These are phyloP conservation scores for Podospora appendiculata DNA, from an alignment of 495 filamentous ascomycete species.

Conservation along the genomic window DNA sequence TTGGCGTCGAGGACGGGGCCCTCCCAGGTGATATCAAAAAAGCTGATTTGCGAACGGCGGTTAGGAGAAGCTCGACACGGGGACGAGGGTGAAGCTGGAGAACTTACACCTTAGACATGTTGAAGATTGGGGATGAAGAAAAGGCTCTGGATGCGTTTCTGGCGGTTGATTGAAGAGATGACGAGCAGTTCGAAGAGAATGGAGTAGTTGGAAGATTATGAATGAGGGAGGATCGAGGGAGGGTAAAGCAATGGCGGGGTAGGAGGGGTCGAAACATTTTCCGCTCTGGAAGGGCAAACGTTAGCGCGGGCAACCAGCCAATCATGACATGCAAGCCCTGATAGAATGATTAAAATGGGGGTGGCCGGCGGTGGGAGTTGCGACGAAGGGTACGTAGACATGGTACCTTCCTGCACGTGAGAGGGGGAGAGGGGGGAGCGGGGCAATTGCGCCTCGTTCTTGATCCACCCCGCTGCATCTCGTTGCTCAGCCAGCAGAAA, in stretches of 20 bases:
- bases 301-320: slow-evolving; percentile 18
- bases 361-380: neutral
- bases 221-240: slow-evolving; percentile 33
- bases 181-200: slow-evolving; percentile 19
- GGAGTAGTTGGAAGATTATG: slow-evolving; percentile 21
- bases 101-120: slow-evolving; percentile 28
- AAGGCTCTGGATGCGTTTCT: slow-evolving; percentile 24
- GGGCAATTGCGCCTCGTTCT: neutral
- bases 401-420: slow-evolving; percentile 12
- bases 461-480: neutral
- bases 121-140: slow-evolving; percentile 15
- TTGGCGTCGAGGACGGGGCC: slow-evolving; percentile 53
- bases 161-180: slow-evolving; percentile 16
- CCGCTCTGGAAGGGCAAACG: slow-evolving; percentile 15
- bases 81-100: neutral
- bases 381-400: slow-evolving; percentile 4
- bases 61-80: slow-evolving; percentile 1
- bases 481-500: too few species aligned
- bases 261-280: slow-evolving; percentile 37
- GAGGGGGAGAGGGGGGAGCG: neutral
- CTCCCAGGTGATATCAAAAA: slow-evolving; percentile 49
- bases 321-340: slow-evolving; percentile 4
- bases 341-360: neutral
- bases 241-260: slow-evolving; percentile 35
- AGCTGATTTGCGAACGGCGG: slow-evolving; percentile 11